Evolutionary conservation across 1,139 yeast species (phyloP), one percentile per base, ranked within the genome.

Genomic region (Zygoascus meyerae): DNA sequence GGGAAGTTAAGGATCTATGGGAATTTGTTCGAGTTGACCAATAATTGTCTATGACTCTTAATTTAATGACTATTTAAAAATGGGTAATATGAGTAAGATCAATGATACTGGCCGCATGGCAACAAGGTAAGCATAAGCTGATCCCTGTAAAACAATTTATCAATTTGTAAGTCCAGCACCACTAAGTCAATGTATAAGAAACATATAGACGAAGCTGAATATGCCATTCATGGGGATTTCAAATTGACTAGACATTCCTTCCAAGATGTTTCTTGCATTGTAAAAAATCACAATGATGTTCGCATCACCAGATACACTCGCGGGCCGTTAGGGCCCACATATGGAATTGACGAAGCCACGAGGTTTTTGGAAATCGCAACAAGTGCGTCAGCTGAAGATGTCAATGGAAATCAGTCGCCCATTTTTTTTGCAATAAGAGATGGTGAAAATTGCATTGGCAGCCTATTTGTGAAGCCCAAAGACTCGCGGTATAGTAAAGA

Each of bases 371-470:
- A 35, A 12, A 32, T 7, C 28, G 12, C 30, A 7, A 16, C 26
- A 2, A n/a, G 30, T 31, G 12, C 32, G 26, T 30, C 8, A 21
- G 32, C 14, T 15, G 35, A 28, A 15, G 32, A 34, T 7, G 43
- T 16, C 3, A 2, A 39, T 17, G 42, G 36, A 3, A 21, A 16
- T 5, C 26, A 30, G 18, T 31, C 37, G n/a, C 40, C 31, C 21
- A 30, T 44, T 12, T n/a, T 26, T 3, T 55, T 50, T 50, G 56
- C 51, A 10, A 52, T 55, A 34, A 44, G 59, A 16, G 49, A 52
- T 41, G 45, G 32, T 12, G 43, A 42, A 14, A 44, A 41, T 4
- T 36, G 48, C 18, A 47, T 52, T 12, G 58, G 57, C 26, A 26
- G 12, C 11, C 45, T 48, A 1, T 46, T 42, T 21, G 48, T 42